Evolutionary conservation across 1,284 basidiomycete genomes (phyloP).

Genomic region (Ganoderma lingzhi): DNA sequence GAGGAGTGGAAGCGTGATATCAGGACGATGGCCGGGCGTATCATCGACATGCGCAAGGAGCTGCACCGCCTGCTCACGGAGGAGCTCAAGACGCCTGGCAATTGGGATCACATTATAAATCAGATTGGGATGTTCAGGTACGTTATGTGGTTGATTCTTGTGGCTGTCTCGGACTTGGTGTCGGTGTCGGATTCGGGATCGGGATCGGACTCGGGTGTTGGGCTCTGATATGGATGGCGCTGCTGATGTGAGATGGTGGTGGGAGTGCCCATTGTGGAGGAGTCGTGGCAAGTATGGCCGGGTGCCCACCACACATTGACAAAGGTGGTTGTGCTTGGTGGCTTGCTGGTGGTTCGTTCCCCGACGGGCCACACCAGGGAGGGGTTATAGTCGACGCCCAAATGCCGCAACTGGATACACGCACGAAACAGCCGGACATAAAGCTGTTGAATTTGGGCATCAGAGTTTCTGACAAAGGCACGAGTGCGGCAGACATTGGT

Average conservation of each 20-base stretch:
- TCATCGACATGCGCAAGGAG: conserved; percentile 90
- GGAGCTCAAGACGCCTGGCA: conserved; percentile 89
- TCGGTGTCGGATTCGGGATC: background rate
- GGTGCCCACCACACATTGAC: background rate
- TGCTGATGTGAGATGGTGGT: conserved; percentile 11
- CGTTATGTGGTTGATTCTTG: conserved; percentile 37
- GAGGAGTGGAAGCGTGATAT: conserved; percentile 93
- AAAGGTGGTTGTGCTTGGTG: conserved; percentile 5
- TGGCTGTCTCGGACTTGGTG: background rate
- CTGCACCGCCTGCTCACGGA: conserved; percentile 82
- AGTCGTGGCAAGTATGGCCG: conserved; percentile 21
- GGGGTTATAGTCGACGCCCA: conserved; percentile 4
- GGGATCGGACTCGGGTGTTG: background rate
- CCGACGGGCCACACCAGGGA: conserved; percentile 12
- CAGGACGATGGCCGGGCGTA: conserved; percentile 89
- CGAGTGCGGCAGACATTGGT: background rate
- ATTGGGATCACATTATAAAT: conserved; percentile 90
- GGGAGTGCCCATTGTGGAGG: conserved; percentile 17
- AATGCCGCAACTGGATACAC: background rate
- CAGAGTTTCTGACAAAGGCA: conserved; percentile 21
- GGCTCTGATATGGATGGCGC: conserved; percentile 5
- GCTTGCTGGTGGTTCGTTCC: conserved; percentile 1
- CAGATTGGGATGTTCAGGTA: conserved; percentile 96
- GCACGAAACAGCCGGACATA: background rate
- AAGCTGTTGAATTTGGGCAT: conserved; percentile 24